Conservation (phyloP, 75 land plant species). For the Pseudotsuga menziesii region DNA sequence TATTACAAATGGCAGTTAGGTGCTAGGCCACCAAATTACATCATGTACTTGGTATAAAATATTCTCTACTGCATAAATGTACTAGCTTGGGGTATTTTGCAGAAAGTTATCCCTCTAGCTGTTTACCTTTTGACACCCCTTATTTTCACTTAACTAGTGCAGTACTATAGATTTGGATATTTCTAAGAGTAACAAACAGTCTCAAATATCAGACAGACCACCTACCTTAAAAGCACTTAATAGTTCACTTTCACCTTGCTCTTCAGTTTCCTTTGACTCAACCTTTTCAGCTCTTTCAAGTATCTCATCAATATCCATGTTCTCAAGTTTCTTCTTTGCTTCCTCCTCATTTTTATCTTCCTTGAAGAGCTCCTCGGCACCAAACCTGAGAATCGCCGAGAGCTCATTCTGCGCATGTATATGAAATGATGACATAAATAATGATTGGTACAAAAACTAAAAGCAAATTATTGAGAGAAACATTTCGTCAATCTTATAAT, state of each 20-base stretch:
- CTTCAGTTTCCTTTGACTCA: constrained; percentile 64
- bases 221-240: constrained; percentile 94
- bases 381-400: constrained; percentile 96
- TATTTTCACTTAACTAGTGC: too few species aligned
- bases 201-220: constrained; percentile 1
- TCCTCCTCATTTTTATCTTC: constrained; percentile 97
- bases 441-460: neutral
- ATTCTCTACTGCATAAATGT: too few species aligned
- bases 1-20: too few species aligned
- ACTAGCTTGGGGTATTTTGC: too few species aligned
- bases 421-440: neutral
- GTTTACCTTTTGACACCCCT: too few species aligned
- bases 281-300: constrained; percentile 99
- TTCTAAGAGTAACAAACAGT: too few species aligned
- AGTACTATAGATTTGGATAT: too few species aligned
- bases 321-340: constrained; percentile 76
- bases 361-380: constrained; percentile 98
- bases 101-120: too few species aligned
- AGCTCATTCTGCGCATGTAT: constrained; percentile 76
- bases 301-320: constrained; percentile 99
- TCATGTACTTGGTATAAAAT: too few species aligned
- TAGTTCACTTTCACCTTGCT: constrained; percentile 74
- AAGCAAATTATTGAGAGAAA: neutral
- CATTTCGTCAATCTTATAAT: neutral
- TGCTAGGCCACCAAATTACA: too few species aligned